Evolutionary conservation across 495 filamentous ascomycete species (phyloP), one percentile per base, ranked within the genome.

Genomic region (Glutinoglossum americanum): DNA sequence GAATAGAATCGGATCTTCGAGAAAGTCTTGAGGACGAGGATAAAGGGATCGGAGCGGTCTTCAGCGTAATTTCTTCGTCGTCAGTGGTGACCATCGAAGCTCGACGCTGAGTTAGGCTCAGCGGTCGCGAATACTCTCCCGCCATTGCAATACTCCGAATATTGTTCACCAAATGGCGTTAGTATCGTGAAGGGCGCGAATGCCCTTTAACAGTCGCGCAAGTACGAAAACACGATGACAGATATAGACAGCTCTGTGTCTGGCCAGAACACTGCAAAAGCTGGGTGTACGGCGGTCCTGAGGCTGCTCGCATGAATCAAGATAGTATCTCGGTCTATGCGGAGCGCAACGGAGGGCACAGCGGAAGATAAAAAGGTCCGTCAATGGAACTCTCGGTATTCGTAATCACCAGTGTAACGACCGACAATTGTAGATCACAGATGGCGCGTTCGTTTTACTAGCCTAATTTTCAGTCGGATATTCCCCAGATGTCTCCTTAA

Each of bases 1-100:
- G 41, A 21, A 45, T 45, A 45, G 41, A 45, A 15, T 58, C 39
- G 11, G 56, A 49, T 48, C 49, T 53, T 17, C 26, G 23, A 32
- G 49, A 30, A 13, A 53, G 49, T 6, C 19, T 53, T 32, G 49
- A 59, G 39, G 61, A 61, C n/a, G 63, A 60, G 35, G 61, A 64
- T 54, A 72, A 59, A 51, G 69, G 65, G 23, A 67, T 66, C n/a
- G 69, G 59, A 26, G 66, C 57, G 32, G 59, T 62, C 53, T 61
- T 66, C 49, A 68, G 65, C 64, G 57, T 64, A 58, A 67, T 67
- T 55, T 67, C 67, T 62, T 57, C 62, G 55, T 64, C 62, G 37
- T 58, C 61, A 60, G 66, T 60, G 35, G 69, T 60, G 58, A 64
- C 59, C 59, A 69, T 63, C 53, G 66, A 68, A 51, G 67, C 59